Percentiles rank a stretch among this genome's conserved stretches.
Evolutionary conservation across 768 basidiomycete genomes (phyloP).

Genomic region (Psilocybe subaeruginosa): DNA sequence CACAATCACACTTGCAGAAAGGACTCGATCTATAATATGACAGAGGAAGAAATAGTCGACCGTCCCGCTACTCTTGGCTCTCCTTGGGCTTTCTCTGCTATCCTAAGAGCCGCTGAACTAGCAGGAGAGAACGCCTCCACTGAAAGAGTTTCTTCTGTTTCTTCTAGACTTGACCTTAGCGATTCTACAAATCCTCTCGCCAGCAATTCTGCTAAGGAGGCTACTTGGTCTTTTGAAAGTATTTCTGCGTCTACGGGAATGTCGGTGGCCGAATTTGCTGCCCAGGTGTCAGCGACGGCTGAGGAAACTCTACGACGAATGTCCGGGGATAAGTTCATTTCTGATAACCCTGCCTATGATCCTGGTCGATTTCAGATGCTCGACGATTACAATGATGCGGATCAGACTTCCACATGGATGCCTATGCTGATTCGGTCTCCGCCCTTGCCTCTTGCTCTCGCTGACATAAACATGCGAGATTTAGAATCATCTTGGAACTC

Average conservation of each 20-base stretch:
- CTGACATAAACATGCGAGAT: constrained; percentile 19
- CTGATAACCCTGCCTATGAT: background rate
- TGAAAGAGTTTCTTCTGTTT: constrained; percentile 12
- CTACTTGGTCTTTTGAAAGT: constrained; percentile 24
- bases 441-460: constrained; percentile 15
- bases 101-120: constrained; percentile 21
- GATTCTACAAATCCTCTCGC: constrained; percentile 9
- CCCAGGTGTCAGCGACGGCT: constrained; percentile 37
- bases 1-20: constrained; percentile 11
- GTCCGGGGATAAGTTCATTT: constrained; percentile 13
- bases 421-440: background rate
- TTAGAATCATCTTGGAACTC: constrained; percentile 19
- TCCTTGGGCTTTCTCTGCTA: constrained; percentile 26
- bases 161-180: constrained; percentile 13
- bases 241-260: constrained; percentile 36
- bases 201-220: constrained; percentile 7
- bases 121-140: constrained; percentile 17
- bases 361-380: background rate
- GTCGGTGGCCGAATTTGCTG: constrained; percentile 33
- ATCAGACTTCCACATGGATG: constrained; percentile 2
- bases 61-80: constrained; percentile 10
- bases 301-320: constrained; percentile 34
- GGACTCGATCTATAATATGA: constrained; percentile 12
- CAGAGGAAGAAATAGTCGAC: background rate
- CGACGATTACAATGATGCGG: background rate